Evolutionary conservation across 2,329 filamentous ascomycete species (phyloP).

Genomic region (Phaeosphaeriaceae sp.): DNA sequence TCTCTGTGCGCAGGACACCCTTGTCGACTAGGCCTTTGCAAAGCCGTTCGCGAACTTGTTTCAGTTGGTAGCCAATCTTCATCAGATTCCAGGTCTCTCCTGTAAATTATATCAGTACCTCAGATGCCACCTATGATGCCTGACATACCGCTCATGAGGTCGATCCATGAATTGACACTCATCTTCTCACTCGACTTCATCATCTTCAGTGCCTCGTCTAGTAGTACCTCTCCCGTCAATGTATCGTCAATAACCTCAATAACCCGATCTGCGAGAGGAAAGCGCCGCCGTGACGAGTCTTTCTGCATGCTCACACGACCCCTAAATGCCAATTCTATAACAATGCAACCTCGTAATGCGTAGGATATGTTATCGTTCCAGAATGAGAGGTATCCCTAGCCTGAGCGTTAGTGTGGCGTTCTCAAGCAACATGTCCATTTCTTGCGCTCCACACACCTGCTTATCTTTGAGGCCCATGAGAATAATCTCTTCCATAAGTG

Average conservation of each 20-base stretch:
- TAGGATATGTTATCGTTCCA: conserved; percentile 99
- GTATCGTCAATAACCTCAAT: conserved; percentile 98
- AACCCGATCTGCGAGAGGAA: conserved; percentile 87
- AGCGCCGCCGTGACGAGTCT: conserved; percentile 87
- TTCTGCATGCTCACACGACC: conserved; percentile 99
- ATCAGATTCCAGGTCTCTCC: conserved; percentile 99
- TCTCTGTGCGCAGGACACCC: conserved; percentile 96
- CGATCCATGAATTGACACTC: conserved; percentile 99
- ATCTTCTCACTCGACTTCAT: conserved; percentile 99
- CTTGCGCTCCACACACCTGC: conserved; percentile 68
- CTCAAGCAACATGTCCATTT: conserved; percentile 7
- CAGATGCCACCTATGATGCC: neutral
- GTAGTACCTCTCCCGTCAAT: conserved; percentile 91
- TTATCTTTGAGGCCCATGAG: conserved; percentile 97
- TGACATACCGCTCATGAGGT: conserved; percentile 90
- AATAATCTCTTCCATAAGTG: conserved; percentile 97
- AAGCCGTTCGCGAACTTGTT: conserved; percentile 96
- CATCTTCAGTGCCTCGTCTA: conserved; percentile 99
- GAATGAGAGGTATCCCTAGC: conserved; percentile 93
- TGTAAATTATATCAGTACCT: conserved; percentile 51
- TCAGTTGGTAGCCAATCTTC: conserved; percentile 99
- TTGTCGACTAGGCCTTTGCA: conserved; percentile 98
- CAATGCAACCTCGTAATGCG: conserved; percentile 94
- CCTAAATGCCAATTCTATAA: conserved; percentile 94
- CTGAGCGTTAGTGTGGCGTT: conserved; percentile 24